Percentiles rank a stretch among this genome's conserved stretches.
These are phyloP conservation scores for Copromyces sp. DNA, from an alignment of 495 filamentous ascomycete genomes.

Conservation along the genomic window DNA sequence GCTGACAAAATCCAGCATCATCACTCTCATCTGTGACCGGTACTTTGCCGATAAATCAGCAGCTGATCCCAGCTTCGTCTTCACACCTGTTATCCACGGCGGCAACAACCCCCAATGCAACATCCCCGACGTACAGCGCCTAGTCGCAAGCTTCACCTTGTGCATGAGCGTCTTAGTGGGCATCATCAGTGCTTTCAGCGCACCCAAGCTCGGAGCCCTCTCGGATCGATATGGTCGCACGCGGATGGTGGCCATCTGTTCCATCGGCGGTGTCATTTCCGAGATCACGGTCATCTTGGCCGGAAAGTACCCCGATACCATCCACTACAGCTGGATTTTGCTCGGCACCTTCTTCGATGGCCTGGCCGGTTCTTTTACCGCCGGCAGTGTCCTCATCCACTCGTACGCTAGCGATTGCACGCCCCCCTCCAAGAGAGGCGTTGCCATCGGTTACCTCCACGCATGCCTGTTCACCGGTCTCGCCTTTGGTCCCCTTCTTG, in stretches of 20 bases:
- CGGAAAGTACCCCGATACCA: constrained; percentile 57
- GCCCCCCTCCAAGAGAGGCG: constrained; percentile 60
- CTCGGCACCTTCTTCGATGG: constrained; percentile 69
- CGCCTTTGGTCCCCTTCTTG: constrained; percentile 69
- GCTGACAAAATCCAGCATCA: constrained; percentile 35
- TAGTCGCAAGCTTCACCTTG: constrained; percentile 68
- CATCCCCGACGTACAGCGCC: constrained; percentile 56
- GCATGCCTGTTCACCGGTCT: constrained; percentile 80
- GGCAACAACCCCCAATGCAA: constrained; percentile 64
- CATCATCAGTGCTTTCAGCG: constrained; percentile 59
- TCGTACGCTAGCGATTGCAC: constrained; percentile 89
- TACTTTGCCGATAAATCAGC: constrained; percentile 56
- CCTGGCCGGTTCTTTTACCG: constrained; percentile 75
- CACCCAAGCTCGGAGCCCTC: constrained; percentile 71
- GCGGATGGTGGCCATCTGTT: constrained; percentile 54
- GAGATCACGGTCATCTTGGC: constrained; percentile 71
- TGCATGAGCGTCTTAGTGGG: constrained; percentile 62
- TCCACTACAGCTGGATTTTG: constrained; percentile 65
- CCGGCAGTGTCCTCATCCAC: constrained; percentile 66
- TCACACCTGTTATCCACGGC: constrained; percentile 55
- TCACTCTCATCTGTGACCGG: constrained; percentile 67
- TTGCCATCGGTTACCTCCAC: constrained; percentile 85
- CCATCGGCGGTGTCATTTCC: constrained; percentile 52
- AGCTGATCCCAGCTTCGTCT: constrained; percentile 47
- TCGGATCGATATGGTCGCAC: constrained; percentile 86